phyloP scores from a whole-genome alignment of 148 eudicot species.

The Rhododendron simsii region DNA sequence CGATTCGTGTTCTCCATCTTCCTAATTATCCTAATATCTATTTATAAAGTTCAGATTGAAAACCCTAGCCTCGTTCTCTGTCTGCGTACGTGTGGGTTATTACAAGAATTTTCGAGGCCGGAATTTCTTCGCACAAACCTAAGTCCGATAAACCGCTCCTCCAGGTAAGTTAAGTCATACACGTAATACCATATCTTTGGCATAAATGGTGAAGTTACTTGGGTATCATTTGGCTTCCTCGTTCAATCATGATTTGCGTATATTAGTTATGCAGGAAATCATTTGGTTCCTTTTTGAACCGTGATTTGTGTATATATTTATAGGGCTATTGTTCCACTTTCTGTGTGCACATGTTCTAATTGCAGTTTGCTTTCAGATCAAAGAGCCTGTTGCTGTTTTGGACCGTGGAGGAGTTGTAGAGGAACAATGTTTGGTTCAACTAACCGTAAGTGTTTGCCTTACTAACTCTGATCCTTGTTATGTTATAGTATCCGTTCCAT shows the following conservation, averaged over 20 bases:
- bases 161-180: neutral
- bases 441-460: conserved; percentile 33
- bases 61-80: conserved; percentile 3
- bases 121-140: neutral
- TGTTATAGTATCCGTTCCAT: neutral
- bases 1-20: neutral
- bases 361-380: conserved; percentile 3
- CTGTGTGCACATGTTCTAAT: neutral
- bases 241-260: neutral
- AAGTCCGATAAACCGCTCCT: neutral
- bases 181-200: neutral
- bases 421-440: conserved; percentile 48
- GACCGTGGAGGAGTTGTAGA: neutral
- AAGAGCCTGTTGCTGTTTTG: neutral
- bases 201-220: neutral
- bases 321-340: neutral
- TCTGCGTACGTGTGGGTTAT: neutral
- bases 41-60: neutral
- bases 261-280: neutral
- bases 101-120: neutral
- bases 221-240: neutral
- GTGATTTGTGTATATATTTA: too few species aligned
- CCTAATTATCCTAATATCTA: neutral
- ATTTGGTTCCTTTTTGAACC: neutral
- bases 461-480: neutral